phyloP scores from a whole-genome alignment of 2,329 filamentous ascomycete genomes.

The Blumeria graminis region DNA sequence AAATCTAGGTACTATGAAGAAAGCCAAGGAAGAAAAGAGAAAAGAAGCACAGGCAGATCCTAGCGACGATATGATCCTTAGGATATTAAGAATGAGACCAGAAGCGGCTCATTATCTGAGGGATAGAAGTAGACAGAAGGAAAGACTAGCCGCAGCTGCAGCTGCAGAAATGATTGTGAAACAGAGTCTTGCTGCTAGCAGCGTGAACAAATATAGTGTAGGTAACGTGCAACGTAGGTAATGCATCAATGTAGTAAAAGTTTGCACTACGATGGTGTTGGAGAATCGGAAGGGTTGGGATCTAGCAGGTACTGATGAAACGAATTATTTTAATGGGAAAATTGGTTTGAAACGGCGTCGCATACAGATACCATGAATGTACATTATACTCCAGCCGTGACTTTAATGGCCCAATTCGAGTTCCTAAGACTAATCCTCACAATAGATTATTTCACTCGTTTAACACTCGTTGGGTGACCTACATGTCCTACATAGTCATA shows the following conservation, averaged over 20 bases:
- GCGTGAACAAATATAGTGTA: slow-evolving; percentile 14
- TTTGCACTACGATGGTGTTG: slow-evolving; percentile 3
- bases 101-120: slow-evolving; percentile 73
- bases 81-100: slow-evolving; percentile 82
- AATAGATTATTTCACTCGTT: too few species aligned
- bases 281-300: too few species aligned
- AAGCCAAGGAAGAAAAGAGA: slow-evolving; percentile 86
- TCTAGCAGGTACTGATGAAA: too few species aligned
- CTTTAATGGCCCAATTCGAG: too few species aligned
- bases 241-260: neutral
- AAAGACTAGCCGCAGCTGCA: slow-evolving; percentile 68
- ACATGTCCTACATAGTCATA: too few species aligned
- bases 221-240: slow-evolving; percentile 15
- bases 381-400: too few species aligned
- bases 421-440: too few species aligned
- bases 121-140: slow-evolving; percentile 80
- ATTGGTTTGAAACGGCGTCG: too few species aligned
- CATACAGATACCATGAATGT: too few species aligned
- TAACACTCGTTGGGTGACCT: too few species aligned
- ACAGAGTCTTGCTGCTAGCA: slow-evolving; percentile 52
- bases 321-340: too few species aligned
- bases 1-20: slow-evolving; percentile 87
- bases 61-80: slow-evolving; percentile 91
- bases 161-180: slow-evolving; percentile 86
- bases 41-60: slow-evolving; percentile 91